A percentile compares a stretch with the other conserved stretches of the same genome.
Conservation (phyloP, 2,329 filamentous ascomycete species). For the Blastomyces gilchristii region DNA sequence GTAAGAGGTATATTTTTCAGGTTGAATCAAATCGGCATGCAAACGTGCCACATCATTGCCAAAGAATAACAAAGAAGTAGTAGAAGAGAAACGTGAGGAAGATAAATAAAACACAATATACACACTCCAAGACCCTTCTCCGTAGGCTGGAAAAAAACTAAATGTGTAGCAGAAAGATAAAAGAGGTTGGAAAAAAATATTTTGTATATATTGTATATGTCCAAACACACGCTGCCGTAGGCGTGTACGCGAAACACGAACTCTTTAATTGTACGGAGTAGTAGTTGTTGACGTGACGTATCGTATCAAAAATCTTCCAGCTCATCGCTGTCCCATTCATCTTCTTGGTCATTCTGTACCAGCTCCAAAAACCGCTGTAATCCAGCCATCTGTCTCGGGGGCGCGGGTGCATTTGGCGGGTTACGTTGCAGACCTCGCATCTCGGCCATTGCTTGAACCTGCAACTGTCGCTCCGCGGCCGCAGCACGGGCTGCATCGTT, state of each 20-base stretch:
- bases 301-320: constrained; percentile 32
- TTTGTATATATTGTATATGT: not conserved
- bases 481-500: constrained; percentile 12
- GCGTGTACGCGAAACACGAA: not conserved
- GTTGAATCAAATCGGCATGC: not conserved
- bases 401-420: constrained; percentile 12
- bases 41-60: not conserved
- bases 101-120: not conserved
- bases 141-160: not conserved
- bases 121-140: not conserved
- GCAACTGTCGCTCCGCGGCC: constrained; percentile 5
- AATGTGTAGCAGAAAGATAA: not conserved
- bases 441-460: constrained; percentile 3
- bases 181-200: not conserved
- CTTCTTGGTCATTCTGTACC: constrained; percentile 45
- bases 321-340: constrained; percentile 52
- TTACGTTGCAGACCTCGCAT: constrained; percentile 3
- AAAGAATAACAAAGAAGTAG: not conserved
- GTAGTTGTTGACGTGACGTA: too few species aligned
- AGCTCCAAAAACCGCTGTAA: constrained; percentile 45
- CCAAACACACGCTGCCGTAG: not conserved
- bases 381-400: constrained; percentile 18
- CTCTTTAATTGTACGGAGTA: not conserved
- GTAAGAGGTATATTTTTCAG: not conserved
- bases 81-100: not conserved